phyloP scores from a whole-genome alignment of 208 protist genomes.

The Angomonas ambiguus region DNA sequence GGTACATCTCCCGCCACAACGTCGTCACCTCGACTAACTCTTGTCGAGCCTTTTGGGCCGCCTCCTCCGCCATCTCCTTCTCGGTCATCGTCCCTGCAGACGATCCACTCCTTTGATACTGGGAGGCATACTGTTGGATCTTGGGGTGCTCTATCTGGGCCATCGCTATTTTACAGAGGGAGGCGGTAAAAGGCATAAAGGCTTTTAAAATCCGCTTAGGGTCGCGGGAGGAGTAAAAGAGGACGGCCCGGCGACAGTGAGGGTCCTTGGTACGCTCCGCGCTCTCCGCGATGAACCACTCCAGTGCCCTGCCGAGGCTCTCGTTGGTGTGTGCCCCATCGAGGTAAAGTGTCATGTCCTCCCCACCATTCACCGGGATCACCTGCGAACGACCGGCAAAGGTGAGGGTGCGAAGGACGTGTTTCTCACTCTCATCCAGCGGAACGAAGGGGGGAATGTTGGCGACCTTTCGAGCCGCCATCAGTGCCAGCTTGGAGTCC shows the following conservation, averaged over 20 bases:
- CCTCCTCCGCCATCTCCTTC: constrained; percentile 23
- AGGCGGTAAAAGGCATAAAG: constrained; percentile 59
- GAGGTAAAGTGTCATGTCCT: constrained; percentile 58
- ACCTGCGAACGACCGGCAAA: constrained; percentile 80
- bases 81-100: constrained; percentile 3
- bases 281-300: constrained; percentile 83
- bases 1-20: constrained; percentile 65
- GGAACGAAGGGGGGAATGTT: constrained; percentile 49
- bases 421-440: constrained; percentile 52
- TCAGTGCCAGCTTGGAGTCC: constrained; percentile 79
- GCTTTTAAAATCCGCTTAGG: constrained; percentile 57
- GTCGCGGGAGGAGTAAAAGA: constrained; percentile 78
- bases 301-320: constrained; percentile 55
- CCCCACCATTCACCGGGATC: constrained; percentile 28
- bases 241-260: constrained; percentile 47
- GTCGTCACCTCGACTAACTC: constrained; percentile 35
- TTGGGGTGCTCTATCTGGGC: constrained; percentile 45
- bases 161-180: constrained; percentile 71
- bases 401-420: constrained; percentile 56
- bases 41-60: constrained; percentile 15
- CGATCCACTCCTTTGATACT: neutral
- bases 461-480: constrained; percentile 60
- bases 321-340: constrained; percentile 89
- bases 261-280: neutral
- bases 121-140: constrained; percentile 6